phyloP scores from a whole-genome alignment of 805 yeast genomes.

The Yamadazyma sp. region DNA sequence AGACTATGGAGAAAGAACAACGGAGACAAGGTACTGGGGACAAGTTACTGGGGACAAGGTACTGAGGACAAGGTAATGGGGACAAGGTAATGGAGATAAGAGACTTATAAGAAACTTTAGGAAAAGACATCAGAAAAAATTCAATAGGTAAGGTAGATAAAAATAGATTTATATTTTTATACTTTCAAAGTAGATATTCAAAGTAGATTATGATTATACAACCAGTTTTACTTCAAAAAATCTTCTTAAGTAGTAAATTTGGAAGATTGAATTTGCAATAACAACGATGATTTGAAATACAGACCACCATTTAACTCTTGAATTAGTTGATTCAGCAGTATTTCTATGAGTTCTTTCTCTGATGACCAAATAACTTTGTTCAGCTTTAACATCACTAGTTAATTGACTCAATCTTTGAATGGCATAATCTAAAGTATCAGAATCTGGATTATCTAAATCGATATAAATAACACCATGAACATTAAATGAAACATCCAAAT shows the following conservation, averaged over 20 bases:
- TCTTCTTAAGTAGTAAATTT: conserved; percentile 88
- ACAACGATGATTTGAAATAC: conserved; percentile 86
- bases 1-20: too few relatives aligned
- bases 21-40: too few relatives aligned
- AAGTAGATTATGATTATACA: conserved; percentile 41
- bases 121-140: too few relatives aligned
- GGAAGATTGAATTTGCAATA: conserved; percentile 83
- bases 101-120: too few relatives aligned
- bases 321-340: conserved; percentile 96
- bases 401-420: conserved; percentile 71
- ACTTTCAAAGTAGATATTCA: too few relatives aligned
- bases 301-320: conserved; percentile 98
- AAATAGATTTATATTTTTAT: background rate
- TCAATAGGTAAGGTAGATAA: too few relatives aligned
- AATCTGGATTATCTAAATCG: conserved; percentile 70
- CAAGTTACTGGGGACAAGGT: too few relatives aligned
- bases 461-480: conserved; percentile 90
- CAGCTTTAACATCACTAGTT: conserved; percentile 86
- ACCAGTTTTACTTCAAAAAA: conserved; percentile 93
- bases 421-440: conserved; percentile 80
- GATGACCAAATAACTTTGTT: conserved; percentile 87
- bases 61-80: too few relatives aligned
- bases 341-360: conserved; percentile 98
- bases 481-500: conserved; percentile 92
- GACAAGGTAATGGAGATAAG: too few relatives aligned